Conservation (phyloP, 2,329 filamentous ascomycete species). For the Parafenestella ontariensis region DNA sequence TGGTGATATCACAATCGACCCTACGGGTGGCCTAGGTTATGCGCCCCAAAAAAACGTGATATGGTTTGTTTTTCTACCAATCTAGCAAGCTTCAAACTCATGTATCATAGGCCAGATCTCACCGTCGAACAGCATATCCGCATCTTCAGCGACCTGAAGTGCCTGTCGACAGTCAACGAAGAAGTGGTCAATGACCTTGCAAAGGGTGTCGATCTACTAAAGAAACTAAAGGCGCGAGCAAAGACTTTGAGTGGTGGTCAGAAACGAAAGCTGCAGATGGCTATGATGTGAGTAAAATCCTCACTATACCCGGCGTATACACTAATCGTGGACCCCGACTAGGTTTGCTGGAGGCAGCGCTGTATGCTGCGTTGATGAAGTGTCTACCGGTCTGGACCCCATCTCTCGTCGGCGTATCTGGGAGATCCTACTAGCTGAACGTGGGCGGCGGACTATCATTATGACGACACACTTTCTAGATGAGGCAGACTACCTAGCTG, state of each 20-base stretch:
- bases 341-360: slow-evolving; percentile 89
- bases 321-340: slow-evolving; percentile 26
- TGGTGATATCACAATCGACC: slow-evolving; percentile 29
- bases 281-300: slow-evolving; percentile 58
- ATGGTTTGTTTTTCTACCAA: slow-evolving; percentile 8
- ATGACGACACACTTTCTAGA: slow-evolving; percentile 92
- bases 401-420: slow-evolving; percentile 85
- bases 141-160: slow-evolving; percentile 39
- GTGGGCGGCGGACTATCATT: slow-evolving; percentile 79
- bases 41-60: slow-evolving; percentile 37
- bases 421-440: slow-evolving; percentile 86
- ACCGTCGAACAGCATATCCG: slow-evolving; percentile 38
- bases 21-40: slow-evolving; percentile 33
- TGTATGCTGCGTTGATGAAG: slow-evolving; percentile 88
- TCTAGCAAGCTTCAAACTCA: slow-evolving; percentile 42
- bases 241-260: slow-evolving; percentile 86
- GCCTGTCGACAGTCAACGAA: slow-evolving; percentile 41
- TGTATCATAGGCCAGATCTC: slow-evolving; percentile 23
- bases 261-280: slow-evolving; percentile 87
- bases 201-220: slow-evolving; percentile 72
- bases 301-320: not conserved
- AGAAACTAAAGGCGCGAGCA: slow-evolving; percentile 72
- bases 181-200: slow-evolving; percentile 57
- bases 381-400: slow-evolving; percentile 84
- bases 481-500: slow-evolving; percentile 84